Conservation (phyloP, 441 rosid species). For the Flueggea neowawraea region DNA sequence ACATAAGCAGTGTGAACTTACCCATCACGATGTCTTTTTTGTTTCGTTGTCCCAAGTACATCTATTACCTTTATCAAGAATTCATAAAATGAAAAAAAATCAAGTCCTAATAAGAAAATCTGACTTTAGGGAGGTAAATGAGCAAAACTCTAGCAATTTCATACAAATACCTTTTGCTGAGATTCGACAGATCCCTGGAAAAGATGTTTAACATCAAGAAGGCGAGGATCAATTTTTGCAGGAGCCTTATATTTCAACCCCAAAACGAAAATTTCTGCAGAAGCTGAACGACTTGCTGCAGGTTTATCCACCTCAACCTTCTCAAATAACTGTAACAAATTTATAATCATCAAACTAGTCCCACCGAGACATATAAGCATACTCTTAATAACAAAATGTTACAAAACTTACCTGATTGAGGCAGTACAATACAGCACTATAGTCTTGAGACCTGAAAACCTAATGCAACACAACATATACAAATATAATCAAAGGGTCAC, state of each 20-base stretch:
- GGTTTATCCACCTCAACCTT: conserved; percentile 94
- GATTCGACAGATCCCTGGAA: conserved; percentile 73
- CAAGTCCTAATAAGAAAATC: not conserved
- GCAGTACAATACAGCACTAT: conserved; percentile 73
- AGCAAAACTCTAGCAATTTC: not conserved
- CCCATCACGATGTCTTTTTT: conserved; percentile 90
- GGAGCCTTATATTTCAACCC: conserved; percentile 88
- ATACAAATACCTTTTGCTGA: conserved; percentile 41
- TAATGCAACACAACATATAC: conserved; percentile 12
- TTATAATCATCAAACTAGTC: conserved; percentile 7
- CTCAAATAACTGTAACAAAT: conserved; percentile 60
- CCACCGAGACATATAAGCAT: not conserved
- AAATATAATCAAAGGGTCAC: too few relatives aligned
- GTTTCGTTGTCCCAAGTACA: conserved; percentile 67
- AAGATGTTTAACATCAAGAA: conserved; percentile 74
- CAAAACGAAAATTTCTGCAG: conserved; percentile 83
- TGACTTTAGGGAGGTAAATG: not conserved
- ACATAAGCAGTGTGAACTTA: conserved; percentile 19
- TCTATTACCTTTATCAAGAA: conserved; percentile 57
- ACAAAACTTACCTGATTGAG: conserved; percentile 52
- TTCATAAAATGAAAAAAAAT: conserved; percentile 6
- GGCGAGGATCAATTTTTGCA: conserved; percentile 82
- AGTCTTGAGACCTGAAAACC: conserved; percentile 96
- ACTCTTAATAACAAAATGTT: not conserved
- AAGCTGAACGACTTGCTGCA: conserved; percentile 82